Conservation (phyloP, 768 basidiomycete genomes). For the Podaxis pistillaris region DNA sequence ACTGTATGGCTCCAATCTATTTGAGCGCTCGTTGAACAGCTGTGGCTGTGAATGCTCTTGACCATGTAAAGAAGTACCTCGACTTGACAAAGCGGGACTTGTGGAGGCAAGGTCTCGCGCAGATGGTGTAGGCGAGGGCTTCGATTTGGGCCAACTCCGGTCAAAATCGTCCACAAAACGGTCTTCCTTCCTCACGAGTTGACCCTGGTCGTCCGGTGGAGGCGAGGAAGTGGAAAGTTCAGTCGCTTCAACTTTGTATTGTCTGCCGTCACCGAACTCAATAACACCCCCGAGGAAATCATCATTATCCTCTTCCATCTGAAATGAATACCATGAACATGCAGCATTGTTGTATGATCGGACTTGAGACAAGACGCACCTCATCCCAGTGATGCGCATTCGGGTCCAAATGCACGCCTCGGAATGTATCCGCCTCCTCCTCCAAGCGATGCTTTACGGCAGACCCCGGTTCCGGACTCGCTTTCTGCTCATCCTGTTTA, state of each 20-base stretch:
- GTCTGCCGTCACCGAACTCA: constrained; percentile 93
- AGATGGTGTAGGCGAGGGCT: constrained; percentile 43
- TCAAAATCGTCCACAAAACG: constrained; percentile 94
- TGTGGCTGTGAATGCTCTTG: constrained; percentile 22
- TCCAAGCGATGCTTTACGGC: constrained; percentile 61
- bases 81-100: constrained; percentile 30
- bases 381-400: constrained; percentile 98
- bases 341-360: constrained; percentile 3
- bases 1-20: constrained; percentile 82
- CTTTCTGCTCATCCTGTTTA: constrained; percentile 39
- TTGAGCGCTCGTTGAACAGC: constrained; percentile 95
- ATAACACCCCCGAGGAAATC: constrained; percentile 87
- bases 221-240: constrained; percentile 29
- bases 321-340: constrained; percentile 15
- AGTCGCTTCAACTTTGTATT: constrained; percentile 75
- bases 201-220: constrained; percentile 17
- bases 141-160: constrained; percentile 89
- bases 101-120: constrained; percentile 35
- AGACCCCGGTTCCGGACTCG: constrained; percentile 39
- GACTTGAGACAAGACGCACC: constrained; percentile 47
- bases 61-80: constrained; percentile 3
- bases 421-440: constrained; percentile 91
- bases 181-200: constrained; percentile 78
- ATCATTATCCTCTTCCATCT: constrained; percentile 93
- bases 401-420: constrained; percentile 90